Evolutionary conservation across 2,329 filamentous ascomycete species (phyloP).

Genomic region (Cercospora sesami): DNA sequence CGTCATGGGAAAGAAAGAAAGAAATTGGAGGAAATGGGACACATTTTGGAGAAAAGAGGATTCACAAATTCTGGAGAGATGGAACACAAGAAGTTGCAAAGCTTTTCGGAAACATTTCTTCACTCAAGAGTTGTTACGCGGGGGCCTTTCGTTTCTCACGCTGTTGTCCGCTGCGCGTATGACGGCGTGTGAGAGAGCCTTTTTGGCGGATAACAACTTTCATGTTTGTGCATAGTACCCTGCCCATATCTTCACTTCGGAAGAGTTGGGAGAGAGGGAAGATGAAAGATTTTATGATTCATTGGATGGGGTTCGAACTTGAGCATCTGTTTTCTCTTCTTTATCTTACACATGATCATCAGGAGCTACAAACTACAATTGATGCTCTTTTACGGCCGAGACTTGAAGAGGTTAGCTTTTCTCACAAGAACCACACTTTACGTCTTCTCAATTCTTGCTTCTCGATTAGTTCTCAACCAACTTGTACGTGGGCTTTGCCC

Average conservation of each 20-base stretch:
- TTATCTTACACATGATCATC: not conserved
- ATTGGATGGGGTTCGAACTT: not conserved
- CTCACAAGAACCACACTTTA: not conserved
- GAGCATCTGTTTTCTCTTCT: not conserved
- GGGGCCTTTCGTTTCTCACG: not conserved
- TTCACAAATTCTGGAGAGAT: not conserved
- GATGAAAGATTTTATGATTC: slow-evolving; percentile 1
- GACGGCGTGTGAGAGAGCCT: not conserved
- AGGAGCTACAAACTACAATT: not conserved
- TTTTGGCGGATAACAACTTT: not conserved
- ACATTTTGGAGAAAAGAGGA: not conserved
- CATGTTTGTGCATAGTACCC: not conserved
- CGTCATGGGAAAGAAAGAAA: slow-evolving; percentile 5
- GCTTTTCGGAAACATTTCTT: not conserved
- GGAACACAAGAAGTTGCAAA: not conserved
- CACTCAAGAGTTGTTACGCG: not conserved
- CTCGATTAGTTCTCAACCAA: too few species aligned
- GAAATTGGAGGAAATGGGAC: slow-evolving; percentile 1
- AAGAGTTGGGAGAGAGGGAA: not conserved
- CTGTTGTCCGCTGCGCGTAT: not conserved
- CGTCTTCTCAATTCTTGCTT: not conserved
- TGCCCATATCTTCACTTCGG: not conserved
- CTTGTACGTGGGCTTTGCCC: not conserved
- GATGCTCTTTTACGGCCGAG: not conserved
- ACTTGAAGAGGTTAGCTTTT: not conserved